Conservation (phyloP, 2,329 filamentous ascomycete species). For the Claviceps cyperi region DNA sequence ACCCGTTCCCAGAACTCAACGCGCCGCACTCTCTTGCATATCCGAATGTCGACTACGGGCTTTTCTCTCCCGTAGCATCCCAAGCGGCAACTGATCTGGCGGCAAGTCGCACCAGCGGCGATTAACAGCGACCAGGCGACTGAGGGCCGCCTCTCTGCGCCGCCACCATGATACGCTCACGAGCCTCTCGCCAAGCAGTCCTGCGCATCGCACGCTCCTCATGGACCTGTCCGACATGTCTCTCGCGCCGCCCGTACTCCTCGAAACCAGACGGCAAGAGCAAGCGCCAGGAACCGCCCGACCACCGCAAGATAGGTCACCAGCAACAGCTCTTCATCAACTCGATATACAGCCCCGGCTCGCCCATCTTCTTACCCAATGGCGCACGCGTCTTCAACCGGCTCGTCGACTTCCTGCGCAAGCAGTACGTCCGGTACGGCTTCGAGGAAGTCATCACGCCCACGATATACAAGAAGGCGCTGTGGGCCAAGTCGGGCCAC, state of each 20-base stretch:
- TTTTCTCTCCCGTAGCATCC: too few relatives aligned
- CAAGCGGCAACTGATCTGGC: too few relatives aligned
- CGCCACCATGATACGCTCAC: slow-evolving; percentile 17
- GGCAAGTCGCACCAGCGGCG: background rate
- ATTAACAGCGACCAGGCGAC: background rate
- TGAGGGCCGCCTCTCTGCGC: background rate
- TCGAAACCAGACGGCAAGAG: slow-evolving; percentile 5
- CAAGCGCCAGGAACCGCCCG: slow-evolving; percentile 24
- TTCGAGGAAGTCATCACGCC: slow-evolving; percentile 83
- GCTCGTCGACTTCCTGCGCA: slow-evolving; percentile 65
- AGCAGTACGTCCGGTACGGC: slow-evolving; percentile 72
- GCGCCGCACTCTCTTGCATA: too few relatives aligned
- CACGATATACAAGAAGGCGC: slow-evolving; percentile 75
- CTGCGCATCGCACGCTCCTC: slow-evolving; percentile 7
- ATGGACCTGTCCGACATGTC: slow-evolving; percentile 20
- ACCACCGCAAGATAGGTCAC: slow-evolving; percentile 45
- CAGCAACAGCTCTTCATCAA: slow-evolving; percentile 67
- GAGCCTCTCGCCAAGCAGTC: slow-evolving; percentile 9
- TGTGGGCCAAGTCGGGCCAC: slow-evolving; percentile 78
- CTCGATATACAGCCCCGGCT: slow-evolving; percentile 69
- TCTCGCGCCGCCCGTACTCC: slow-evolving; percentile 17
- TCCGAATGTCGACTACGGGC: too few relatives aligned
- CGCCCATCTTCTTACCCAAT: slow-evolving; percentile 70
- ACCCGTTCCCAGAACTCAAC: too few relatives aligned
- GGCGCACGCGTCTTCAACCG: slow-evolving; percentile 75